phyloP scores from a whole-genome alignment of 2,329 filamentous ascomycete species.

The Aureobasidium sp. region DNA sequence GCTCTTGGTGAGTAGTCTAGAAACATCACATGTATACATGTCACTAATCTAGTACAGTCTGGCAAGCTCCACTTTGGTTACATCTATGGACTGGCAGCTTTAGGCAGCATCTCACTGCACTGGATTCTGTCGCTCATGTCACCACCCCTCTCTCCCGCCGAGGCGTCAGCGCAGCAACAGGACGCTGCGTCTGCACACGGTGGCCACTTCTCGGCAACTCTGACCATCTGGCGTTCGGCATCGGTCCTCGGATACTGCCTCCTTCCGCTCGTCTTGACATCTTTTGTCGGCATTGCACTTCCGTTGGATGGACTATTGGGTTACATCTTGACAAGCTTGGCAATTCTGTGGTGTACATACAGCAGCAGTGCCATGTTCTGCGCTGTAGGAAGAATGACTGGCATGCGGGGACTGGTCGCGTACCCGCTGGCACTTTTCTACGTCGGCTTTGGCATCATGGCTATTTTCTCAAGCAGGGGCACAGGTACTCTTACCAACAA shows the following conservation, averaged over 20 bases:
- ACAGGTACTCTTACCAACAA: conserved; percentile 50
- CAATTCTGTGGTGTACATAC: conserved; percentile 94
- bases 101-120: conserved; percentile 80
- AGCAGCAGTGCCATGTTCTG: conserved; percentile 95
- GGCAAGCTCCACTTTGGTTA: conserved; percentile 98
- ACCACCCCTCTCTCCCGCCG: conserved; percentile 54
- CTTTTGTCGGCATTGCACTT: conserved; percentile 71
- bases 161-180: conserved; percentile 41
- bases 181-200: conserved; percentile 23
- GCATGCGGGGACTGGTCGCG: conserved; percentile 84
- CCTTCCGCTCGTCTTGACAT: conserved; percentile 79
- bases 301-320: conserved; percentile 86
- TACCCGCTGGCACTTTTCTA: conserved; percentile 95
- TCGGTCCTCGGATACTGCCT: conserved; percentile 93
- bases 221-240: conserved; percentile 82
- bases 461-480: conserved; percentile 85
- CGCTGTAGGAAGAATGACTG: conserved; percentile 76
- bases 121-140: conserved; percentile 95
- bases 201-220: conserved; percentile 65
- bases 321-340: conserved; percentile 73
- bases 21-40: no score
- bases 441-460: conserved; percentile 97
- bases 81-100: conserved; percentile 90
- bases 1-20: conserved; percentile 31
- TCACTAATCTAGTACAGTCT: conserved; percentile 44